Evolutionary conservation across 192 early-diverging fungal species (phyloP), one percentile per base, ranked within the genome.

Genomic region (Coemansia biformis): DNA sequence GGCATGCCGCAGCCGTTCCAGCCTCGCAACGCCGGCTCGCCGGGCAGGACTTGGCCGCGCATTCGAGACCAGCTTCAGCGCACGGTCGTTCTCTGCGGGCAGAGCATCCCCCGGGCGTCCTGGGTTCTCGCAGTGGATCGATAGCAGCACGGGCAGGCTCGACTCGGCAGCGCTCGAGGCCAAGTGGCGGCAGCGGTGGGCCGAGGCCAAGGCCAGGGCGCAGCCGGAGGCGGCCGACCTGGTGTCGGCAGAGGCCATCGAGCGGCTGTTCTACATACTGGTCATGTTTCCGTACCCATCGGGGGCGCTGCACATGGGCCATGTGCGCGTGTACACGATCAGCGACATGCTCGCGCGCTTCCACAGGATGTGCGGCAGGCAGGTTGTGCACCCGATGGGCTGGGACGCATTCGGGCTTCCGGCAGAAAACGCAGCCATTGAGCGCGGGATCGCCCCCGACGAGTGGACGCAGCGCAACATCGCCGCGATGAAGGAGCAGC

Each of bases 351-450:
- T 98, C 8, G 77, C 88, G 7, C 76, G 92, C 17, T 92, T 86
- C 51, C 63, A 84, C 35, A 62, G 76, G 31, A 86, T 93, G 85
- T 67, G 59, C 47, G 88, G 89, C 14, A 78, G 77, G 38, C 60
- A 81, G 30, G 91, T 91, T 10, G 64, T 93, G 1, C 81, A 89
- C 51, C 95, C 95, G 5, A 98, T 98, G 84, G 95, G 90, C 12
- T 98, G 93, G 92, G 95, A 98, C 59, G 85, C 91, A 7, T 98
- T 98, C 75, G 95, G 95, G 1, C 72, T 98, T n/a, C 95, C 95
- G 0, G 95, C 95, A 8, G 95, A 98, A 49, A 98, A 98, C 62
- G 95, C 95, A 1, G 92, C 95, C 2, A 90, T 91, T 30, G 86
- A 91, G 44, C 80, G 86, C 12, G 75, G 77, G 11, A 75, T 90